Evolutionary conservation across 306 rosid species (phyloP), one percentile per base, ranked within the genome.

Genomic region (Prunus padus): DNA sequence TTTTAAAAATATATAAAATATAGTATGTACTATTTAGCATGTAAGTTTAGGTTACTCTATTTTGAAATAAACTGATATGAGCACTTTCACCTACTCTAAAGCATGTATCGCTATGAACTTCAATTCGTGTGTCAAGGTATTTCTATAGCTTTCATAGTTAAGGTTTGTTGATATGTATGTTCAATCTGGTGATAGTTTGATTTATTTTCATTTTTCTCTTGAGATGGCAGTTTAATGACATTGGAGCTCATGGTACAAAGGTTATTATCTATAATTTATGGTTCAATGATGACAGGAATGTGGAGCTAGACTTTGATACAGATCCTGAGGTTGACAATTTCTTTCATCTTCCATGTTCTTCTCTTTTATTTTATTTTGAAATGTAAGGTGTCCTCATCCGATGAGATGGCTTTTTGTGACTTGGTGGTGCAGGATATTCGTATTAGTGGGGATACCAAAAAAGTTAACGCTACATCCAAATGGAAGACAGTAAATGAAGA

Each of bases 161-260:
- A 8, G 20, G 7, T 23, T 37, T 56, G 22, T 37, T 72, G 52
- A 55, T 56, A 8, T 23, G 19, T 5, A 16, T 11, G 33, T 25
- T 33, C 59, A 49, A 25, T 42, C 69, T 22, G 10, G 20, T 62
- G 45, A 28, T 8, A 19, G 31, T 66, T 66, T 70, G 44, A 70
- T 16, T 10, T 9, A 16, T 42, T n/a, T 42, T 59, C 66, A 72
- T 68, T 46, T 57, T 64, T 12, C 10, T 44, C 50, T 31, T 80
- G 79, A 49, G 67, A 65, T 80, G 84, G 55, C 89, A 95, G 99
- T 92, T 92, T 88, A 80, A 87, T 60, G 87, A 90, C 80, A 85
- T 92, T 76, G 97, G 97, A 77, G 63, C 89, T 77, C 93, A 87
- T 63, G 99, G 99, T 22, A 95, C 99, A 57, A 95, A 95, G 83